Percentiles rank a stretch among this genome's conserved stretches.
phyloP scores from a whole-genome alignment of 768 basidiomycete species.

The Naganishia onofrii region DNA sequence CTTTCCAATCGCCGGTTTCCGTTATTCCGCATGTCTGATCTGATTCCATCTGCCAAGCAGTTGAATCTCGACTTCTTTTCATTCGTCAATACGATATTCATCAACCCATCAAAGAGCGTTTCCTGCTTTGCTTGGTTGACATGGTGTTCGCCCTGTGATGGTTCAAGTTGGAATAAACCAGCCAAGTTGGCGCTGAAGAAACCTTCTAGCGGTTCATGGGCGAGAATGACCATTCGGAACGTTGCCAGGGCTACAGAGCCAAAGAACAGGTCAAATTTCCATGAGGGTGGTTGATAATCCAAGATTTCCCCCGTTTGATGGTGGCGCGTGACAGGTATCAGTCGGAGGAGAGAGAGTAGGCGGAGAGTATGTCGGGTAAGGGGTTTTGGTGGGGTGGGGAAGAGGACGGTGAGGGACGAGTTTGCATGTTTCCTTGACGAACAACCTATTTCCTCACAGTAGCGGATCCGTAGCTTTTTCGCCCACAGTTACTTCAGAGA shows the following conservation, averaged over 20 bases:
- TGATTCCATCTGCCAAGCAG: slow-evolving; percentile 87
- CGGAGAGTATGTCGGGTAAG: too few relatives aligned
- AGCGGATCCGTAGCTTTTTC: too few relatives aligned
- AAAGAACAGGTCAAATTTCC: slow-evolving; percentile 29
- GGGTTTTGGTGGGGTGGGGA: too few relatives aligned
- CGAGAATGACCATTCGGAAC: slow-evolving; percentile 97
- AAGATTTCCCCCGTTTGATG: too few relatives aligned
- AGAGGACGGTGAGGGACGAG: too few relatives aligned
- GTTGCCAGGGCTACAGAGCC: slow-evolving; percentile 56
- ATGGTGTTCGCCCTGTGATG: slow-evolving; percentile 55
- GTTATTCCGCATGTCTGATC: slow-evolving; percentile 69
- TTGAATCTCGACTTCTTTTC: slow-evolving; percentile 92
- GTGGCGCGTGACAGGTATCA: too few relatives aligned
- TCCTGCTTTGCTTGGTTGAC: slow-evolving; percentile 53
- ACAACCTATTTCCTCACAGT: too few relatives aligned
- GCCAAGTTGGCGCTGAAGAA: slow-evolving; percentile 94
- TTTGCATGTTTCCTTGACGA: too few relatives aligned
- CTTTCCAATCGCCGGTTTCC: slow-evolving; percentile 75
- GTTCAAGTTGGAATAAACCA: slow-evolving; percentile 76
- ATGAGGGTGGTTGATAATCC: too few relatives aligned
- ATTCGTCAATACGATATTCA: slow-evolving; percentile 84
- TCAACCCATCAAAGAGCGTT: slow-evolving; percentile 65
- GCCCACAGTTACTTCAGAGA: too few relatives aligned
- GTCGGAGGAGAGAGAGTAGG: too few relatives aligned
- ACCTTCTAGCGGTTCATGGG: slow-evolving; percentile 90